Base-by-base conservation (phyloP, 306 rosid species). In the Prunus mongolica region DNA sequence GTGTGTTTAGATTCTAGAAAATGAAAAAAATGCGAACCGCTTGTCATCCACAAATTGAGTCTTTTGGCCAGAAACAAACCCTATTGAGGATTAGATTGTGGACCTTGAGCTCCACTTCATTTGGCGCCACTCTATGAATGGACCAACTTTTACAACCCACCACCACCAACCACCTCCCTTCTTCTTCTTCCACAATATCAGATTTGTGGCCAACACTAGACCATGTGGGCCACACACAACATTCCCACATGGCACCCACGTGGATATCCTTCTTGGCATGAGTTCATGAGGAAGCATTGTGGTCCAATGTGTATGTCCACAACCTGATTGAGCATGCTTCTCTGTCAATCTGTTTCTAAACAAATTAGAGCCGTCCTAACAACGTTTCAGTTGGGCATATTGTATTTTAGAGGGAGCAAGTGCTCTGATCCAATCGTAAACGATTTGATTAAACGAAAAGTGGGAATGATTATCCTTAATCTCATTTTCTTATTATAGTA, bases 171-270 rank as follows among this genome's bases (percentile, higher is more conserved):
- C 63, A 2, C 56, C 25, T 44, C n/a, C 55, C 20, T 9, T 18
- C 20, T 54, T 69, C 60, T n/a, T 55, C 65, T 20, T 20, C 52
- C 52, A 6, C 20, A 18, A 50, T 54, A 32, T 52, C 75, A 52
- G 13, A 8, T 57, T 5, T 57, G 76, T 57, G 76, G 76, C 55
- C 67, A 57, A 44, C 24, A 72, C 18, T n/a, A 34, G 58, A 41
- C 44, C 14, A 38, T 55, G 18, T 57, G 47, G 67, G 67, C 27
- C 55, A 15, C 64, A 57, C 52, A 72, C 65, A 47, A 41, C 67
- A 41, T 57, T 72, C 76, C 55, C 67, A 72, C 65, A 51, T 30
- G 74, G 74, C 64, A 62, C 44, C 44, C 44, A 62, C 68, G n/a
- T 73, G 55, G 28, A 58, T 62, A 14, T 60, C 55, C 46, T 55